A percentile compares a stretch with the other conserved stretches of the same genome.
phyloP scores from a whole-genome alignment of 129 eudicot genomes.

The Lactuca saligna region DNA sequence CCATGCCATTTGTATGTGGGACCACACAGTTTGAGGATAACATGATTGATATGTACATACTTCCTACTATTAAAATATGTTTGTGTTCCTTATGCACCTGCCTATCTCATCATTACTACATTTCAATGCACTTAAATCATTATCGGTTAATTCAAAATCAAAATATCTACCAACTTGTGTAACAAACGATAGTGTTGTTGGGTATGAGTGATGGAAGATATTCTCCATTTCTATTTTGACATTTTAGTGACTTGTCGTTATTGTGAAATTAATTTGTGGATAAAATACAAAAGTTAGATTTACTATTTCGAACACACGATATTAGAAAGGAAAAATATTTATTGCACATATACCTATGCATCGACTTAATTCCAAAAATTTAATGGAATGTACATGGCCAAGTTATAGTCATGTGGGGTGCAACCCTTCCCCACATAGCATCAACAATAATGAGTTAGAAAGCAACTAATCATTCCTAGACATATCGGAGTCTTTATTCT shows the following conservation, averaged over 20 bases:
- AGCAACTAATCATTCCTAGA: slow-evolving; percentile 44
- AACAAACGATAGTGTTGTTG: too few relatives aligned
- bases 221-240: not conserved
- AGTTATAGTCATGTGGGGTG: slow-evolving; percentile 35
- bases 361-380: slow-evolving; percentile 18
- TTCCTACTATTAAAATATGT: slow-evolving; percentile 30
- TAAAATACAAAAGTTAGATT: too few relatives aligned
- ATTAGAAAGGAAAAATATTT: not conserved
- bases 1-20: slow-evolving; percentile 44
- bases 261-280: too few relatives aligned
- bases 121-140: not conserved
- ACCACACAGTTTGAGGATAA: slow-evolving; percentile 44
- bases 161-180: not conserved
- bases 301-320: too few relatives aligned
- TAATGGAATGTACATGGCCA: slow-evolving; percentile 29
- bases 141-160: slow-evolving; percentile 14
- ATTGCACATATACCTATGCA: slow-evolving; percentile 16
- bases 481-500: slow-evolving; percentile 31
- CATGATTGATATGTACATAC: slow-evolving; percentile 38
- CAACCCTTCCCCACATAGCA: slow-evolving; percentile 24
- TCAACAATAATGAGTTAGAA: slow-evolving; percentile 34
- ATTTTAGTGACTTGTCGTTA: too few relatives aligned
- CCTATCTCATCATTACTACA: slow-evolving; percentile 20
- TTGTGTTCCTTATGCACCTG: slow-evolving; percentile 26
- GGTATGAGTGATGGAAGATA: too few relatives aligned